These are phyloP conservation scores for Pachyrhizus erosus DNA, from an alignment of 306 rosid species.

Conservation along the genomic window DNA sequence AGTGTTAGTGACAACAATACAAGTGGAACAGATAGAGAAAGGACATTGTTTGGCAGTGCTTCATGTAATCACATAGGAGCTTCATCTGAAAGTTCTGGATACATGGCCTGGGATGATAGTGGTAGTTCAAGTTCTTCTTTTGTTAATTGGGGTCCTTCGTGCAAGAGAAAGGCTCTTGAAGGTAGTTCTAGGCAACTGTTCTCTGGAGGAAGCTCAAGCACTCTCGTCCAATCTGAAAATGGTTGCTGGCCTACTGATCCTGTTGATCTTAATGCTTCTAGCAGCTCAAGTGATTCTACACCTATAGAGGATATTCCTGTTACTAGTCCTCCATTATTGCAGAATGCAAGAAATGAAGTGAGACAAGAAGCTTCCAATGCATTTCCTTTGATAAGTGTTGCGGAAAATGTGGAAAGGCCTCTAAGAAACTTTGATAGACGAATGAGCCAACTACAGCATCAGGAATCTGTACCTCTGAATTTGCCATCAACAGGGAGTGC, in stretches of 20 bases:
- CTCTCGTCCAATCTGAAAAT: constrained; percentile 60
- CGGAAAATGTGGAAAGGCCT: constrained; percentile 56
- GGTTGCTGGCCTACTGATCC: constrained; percentile 53
- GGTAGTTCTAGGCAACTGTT: constrained; percentile 70
- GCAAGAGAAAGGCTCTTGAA: constrained; percentile 88
- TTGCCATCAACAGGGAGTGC: constrained; percentile 58
- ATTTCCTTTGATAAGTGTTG: constrained; percentile 58
- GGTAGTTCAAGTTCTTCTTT: constrained; percentile 63
- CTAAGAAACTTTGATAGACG: constrained; percentile 56
- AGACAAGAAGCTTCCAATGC: constrained; percentile 56
- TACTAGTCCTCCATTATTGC: constrained; percentile 56
- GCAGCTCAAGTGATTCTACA: constrained; percentile 55
- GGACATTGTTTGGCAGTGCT: constrained; percentile 50
- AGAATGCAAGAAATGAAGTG: constrained; percentile 56
- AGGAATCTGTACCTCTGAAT: constrained; percentile 63
- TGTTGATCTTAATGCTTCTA: constrained; percentile 56
- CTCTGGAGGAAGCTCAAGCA: constrained; percentile 70
- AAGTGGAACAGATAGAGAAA: constrained; percentile 55
- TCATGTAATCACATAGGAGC: constrained; percentile 57
- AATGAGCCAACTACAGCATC: constrained; percentile 50
- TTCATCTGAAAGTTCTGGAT: constrained; percentile 66
- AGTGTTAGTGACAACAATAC: constrained; percentile 50
- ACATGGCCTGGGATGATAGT: constrained; percentile 58
- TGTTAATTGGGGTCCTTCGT: constrained; percentile 80
- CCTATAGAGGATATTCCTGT: constrained; percentile 52